Percentiles rank a stretch among this genome's conserved stretches.
Conservation (phyloP, 352 stramenopile species). For the Phytophthora pseudosyringae region DNA sequence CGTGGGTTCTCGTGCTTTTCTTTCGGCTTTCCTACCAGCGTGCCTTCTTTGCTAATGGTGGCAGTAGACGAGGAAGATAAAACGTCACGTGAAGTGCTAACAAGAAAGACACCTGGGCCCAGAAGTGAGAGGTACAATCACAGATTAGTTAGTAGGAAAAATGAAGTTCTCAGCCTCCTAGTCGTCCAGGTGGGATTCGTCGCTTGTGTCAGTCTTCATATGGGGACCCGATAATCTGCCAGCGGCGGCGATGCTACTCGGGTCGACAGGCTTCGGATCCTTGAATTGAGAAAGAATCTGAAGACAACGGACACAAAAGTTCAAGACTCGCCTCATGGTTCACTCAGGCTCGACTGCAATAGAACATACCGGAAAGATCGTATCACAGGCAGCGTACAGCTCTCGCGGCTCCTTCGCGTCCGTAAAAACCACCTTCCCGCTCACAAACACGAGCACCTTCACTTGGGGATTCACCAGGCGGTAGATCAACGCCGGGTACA, state of each 20-base stretch:
- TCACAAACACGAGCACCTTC: constrained; percentile 99
- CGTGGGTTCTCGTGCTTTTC: constrained; percentile 34
- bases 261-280: constrained; percentile 47
- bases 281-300: constrained; percentile 75
- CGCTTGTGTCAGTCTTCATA: constrained; percentile 34
- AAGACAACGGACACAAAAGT: not conserved
- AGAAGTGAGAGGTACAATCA: not conserved
- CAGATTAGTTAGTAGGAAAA: constrained; percentile 7
- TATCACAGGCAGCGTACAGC: constrained; percentile 83
- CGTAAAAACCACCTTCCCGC: constrained; percentile 98
- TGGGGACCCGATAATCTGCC: not conserved
- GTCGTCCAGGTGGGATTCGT: constrained; percentile 52
- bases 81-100: not conserved
- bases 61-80: not conserved
- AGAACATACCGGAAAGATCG: constrained; percentile 72
- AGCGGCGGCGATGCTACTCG: constrained; percentile 4
- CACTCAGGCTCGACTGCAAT: not conserved
- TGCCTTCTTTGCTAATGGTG: constrained; percentile 42
- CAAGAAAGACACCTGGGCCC: not conserved
- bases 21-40: constrained; percentile 44
- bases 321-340: not conserved
- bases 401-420: constrained; percentile 90
- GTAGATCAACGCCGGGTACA: constrained; percentile 99
- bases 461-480: constrained; percentile 95
- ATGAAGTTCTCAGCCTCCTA: constrained; percentile 14